Evolutionary conservation across 1,284 basidiomycete species (phyloP).

Genomic region (Cryptococcus wingfieldii): DNA sequence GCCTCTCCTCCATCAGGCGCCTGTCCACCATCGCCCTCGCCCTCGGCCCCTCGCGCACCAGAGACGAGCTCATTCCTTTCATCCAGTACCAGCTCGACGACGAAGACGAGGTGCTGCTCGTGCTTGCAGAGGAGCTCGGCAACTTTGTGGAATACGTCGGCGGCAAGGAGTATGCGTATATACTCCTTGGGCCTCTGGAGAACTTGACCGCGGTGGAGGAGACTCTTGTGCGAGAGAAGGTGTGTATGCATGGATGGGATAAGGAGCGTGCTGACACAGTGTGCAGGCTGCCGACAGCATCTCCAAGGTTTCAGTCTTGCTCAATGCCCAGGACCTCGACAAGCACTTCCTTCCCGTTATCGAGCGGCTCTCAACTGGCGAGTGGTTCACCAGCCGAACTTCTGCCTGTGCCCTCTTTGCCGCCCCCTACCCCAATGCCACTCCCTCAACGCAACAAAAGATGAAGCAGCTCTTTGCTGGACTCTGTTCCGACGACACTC

Average conservation of each 20-base stretch:
- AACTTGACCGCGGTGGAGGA: slow-evolving; percentile 96
- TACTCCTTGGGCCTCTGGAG: slow-evolving; percentile 88
- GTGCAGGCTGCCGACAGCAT: slow-evolving; percentile 90
- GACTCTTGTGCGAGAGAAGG: slow-evolving; percentile 97
- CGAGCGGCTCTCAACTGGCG: slow-evolving; percentile 82
- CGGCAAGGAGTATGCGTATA: slow-evolving; percentile 80
- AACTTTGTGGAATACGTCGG: slow-evolving; percentile 92
- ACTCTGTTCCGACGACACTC: slow-evolving; percentile 90
- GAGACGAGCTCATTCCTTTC: slow-evolving; percentile 95
- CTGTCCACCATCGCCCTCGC: slow-evolving; percentile 98
- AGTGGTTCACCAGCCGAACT: slow-evolving; percentile 99
- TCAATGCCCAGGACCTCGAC: slow-evolving; percentile 79
- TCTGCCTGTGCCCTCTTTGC: slow-evolving; percentile 93
- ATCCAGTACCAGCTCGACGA: slow-evolving; percentile 94
- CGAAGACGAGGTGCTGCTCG: slow-evolving; percentile 96
- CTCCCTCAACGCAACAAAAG: slow-evolving; percentile 74
- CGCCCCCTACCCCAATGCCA: slow-evolving; percentile 80
- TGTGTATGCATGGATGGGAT: slow-evolving; percentile 39
- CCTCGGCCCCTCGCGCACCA: slow-evolving; percentile 88
- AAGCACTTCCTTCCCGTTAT: slow-evolving; percentile 88
- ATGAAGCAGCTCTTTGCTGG: slow-evolving; percentile 79
- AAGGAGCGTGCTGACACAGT: background rate
- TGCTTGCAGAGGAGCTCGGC: slow-evolving; percentile 93
- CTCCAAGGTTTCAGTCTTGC: slow-evolving; percentile 77
- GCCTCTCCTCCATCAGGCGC: slow-evolving; percentile 95